A percentile compares a stretch with the other conserved stretches of the same genome.
These are phyloP conservation scores for Cladosporium sp. DNA, from an alignment of 2,329 filamentous ascomycete species.

Conservation along the genomic window DNA sequence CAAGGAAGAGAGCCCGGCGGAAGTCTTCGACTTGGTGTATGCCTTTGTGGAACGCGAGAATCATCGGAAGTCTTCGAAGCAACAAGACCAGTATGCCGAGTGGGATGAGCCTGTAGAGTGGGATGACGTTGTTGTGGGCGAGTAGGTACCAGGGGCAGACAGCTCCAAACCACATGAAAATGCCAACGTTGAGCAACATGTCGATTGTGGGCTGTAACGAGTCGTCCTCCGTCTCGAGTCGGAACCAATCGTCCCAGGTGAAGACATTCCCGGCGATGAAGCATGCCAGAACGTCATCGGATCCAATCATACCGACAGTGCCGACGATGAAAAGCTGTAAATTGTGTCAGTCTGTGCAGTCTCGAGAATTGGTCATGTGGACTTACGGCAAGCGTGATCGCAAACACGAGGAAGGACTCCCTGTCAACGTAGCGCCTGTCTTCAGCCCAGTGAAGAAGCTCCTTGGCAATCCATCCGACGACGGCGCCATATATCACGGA, in stretches of 20 bases:
- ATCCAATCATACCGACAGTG: conserved; percentile 82
- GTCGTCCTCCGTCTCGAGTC: conserved; percentile 83
- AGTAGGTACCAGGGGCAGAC: conserved; percentile 80
- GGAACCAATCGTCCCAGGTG: conserved; percentile 94
- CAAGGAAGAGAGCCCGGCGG: conserved; percentile 78
- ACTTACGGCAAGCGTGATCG: conserved; percentile 72
- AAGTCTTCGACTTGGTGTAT: conserved; percentile 77
- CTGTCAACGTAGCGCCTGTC: conserved; percentile 78
- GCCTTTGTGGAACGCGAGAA: conserved; percentile 70
- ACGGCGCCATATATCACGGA: conserved; percentile 74
- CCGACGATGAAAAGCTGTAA: conserved; percentile 74
- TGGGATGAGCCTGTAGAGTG: conserved; percentile 69
- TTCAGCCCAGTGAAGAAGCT: conserved; percentile 81
- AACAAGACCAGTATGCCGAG: conserved; percentile 76
- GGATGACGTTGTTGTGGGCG: conserved; percentile 64
- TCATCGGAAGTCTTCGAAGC: conserved; percentile 73
- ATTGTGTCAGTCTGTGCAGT: conserved; percentile 6
- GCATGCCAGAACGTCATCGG: conserved; percentile 86
- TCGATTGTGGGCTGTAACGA: conserved; percentile 92
- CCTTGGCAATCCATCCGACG: conserved; percentile 79
- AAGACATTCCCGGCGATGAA: conserved; percentile 91
- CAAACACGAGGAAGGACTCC: conserved; percentile 85
- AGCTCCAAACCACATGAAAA: conserved; percentile 91
- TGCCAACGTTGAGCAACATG: conserved; percentile 84
- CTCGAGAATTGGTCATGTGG: no score